Evolutionary conservation across 225 moss, liverwort and hornwort species (phyloP).

Genomic region (Pleurozium schreberi): DNA sequence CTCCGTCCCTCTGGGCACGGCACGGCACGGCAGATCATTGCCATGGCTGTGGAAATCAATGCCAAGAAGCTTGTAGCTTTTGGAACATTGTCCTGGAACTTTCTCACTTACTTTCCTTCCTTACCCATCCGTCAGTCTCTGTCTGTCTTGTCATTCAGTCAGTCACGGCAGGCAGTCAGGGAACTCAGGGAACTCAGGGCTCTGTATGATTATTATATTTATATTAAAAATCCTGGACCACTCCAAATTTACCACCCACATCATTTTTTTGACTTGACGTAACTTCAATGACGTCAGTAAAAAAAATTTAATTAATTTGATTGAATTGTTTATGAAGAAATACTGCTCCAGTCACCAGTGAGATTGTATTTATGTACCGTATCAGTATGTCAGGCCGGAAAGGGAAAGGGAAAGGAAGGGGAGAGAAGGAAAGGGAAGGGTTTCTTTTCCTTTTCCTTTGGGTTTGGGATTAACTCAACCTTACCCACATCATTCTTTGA

Average conservation of each 20-base stretch:
- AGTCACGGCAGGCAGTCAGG: not conserved
- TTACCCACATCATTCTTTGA: too few relatives aligned
- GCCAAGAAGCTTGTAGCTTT: conserved; percentile 17
- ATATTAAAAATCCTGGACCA: not conserved
- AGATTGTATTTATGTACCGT: not conserved
- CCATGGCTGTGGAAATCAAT: conserved; percentile 15
- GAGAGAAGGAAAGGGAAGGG: too few relatives aligned
- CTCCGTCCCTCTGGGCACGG: too few relatives aligned
- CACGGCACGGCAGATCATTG: conserved; percentile 36
- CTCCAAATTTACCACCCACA: not conserved
- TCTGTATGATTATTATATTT: not conserved
- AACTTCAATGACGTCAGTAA: not conserved
- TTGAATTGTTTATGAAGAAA: not conserved
- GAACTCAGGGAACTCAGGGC: not conserved
- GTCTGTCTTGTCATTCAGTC: too few relatives aligned
- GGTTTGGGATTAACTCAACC: too few relatives aligned
- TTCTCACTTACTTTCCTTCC: too few relatives aligned
- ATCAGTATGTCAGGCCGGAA: not conserved
- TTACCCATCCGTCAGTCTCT: not conserved
- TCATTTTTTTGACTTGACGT: not conserved
- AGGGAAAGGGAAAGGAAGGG: too few relatives aligned
- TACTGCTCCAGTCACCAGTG: too few relatives aligned
- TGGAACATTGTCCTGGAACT: conserved; percentile 30
- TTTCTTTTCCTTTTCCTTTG: not conserved
- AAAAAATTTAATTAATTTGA: too few relatives aligned